Evolutionary conservation across 208 protist species (phyloP).

Genomic region (Leishmania major): DNA sequence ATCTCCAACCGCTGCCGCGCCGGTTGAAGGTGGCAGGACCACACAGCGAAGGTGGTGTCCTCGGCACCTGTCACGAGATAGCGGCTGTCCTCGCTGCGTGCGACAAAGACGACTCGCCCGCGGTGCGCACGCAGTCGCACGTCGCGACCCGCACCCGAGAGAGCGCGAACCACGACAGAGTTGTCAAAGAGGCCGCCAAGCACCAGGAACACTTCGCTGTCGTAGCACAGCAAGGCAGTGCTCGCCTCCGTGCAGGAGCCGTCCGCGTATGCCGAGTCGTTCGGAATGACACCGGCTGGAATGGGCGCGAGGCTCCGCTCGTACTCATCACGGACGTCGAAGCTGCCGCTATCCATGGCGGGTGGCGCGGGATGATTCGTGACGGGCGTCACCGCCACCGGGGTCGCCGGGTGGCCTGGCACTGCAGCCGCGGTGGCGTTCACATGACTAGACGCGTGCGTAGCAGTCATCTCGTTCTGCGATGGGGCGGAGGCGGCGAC

Average conservation of each 20-base stretch:
- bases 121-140: slow-evolving; percentile 76
- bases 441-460: background rate
- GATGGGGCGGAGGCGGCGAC: background rate
- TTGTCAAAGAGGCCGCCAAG: slow-evolving; percentile 88
- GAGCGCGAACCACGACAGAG: slow-evolving; percentile 66
- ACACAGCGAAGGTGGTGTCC: slow-evolving; percentile 93
- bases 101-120: slow-evolving; percentile 72
- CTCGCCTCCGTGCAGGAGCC: slow-evolving; percentile 63
- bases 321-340: slow-evolving; percentile 67
- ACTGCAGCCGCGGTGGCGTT: background rate
- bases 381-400: background rate
- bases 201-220: slow-evolving; percentile 69
- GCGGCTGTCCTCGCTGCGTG: slow-evolving; percentile 65
- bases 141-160: slow-evolving; percentile 47
- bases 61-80: slow-evolving; percentile 86
- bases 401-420: background rate
- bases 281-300: slow-evolving; percentile 62
- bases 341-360: slow-evolving; percentile 31
- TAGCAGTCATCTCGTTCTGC: background rate
- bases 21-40: slow-evolving; percentile 57
- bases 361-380: background rate
- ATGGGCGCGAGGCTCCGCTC: slow-evolving; percentile 60
- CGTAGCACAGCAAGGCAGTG: slow-evolving; percentile 66
- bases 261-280: slow-evolving; percentile 36
- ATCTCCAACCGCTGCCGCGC: slow-evolving; percentile 51